Conservation (phyloP, 345 rosid genomes). For the Hibiscus syriacus region DNA sequence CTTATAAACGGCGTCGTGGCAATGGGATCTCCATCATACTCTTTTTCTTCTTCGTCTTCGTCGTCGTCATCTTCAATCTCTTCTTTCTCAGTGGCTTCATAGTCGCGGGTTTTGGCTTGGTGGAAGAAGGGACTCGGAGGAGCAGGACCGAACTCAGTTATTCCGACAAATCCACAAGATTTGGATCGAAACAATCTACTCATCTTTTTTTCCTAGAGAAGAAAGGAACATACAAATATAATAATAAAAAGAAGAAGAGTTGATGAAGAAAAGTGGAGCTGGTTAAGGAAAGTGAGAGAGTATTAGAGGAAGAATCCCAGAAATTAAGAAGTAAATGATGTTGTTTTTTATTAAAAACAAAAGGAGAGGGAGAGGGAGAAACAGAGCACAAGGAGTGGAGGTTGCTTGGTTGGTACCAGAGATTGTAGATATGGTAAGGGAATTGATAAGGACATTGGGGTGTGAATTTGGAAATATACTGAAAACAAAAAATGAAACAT, state of each 20-base stretch:
- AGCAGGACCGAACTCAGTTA: constrained; percentile 21
- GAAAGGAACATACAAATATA: not conserved
- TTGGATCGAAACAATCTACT: constrained; percentile 66
- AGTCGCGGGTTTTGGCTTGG: constrained; percentile 5
- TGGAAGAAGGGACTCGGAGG: constrained; percentile 27
- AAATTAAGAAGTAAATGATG: constrained; percentile 14
- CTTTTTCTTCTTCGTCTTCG: constrained; percentile 21
- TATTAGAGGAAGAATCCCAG: constrained; percentile 6
- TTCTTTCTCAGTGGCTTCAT: constrained; percentile 21
- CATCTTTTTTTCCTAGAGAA: no score
- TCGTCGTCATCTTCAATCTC: constrained; percentile 19
- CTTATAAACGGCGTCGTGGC: constrained; percentile 43
- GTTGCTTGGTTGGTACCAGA: constrained; percentile 18
- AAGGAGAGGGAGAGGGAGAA: no score
- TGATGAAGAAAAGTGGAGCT: not conserved
- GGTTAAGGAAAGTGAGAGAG: no score
- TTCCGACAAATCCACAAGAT: constrained; percentile 51
- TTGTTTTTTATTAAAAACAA: not conserved
- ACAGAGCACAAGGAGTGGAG: no score
- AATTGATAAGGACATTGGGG: constrained; percentile 19
- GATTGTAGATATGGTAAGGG: constrained; percentile 16
- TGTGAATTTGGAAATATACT: no score
- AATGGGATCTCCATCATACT: constrained; percentile 19
- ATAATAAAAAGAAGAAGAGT: not conserved
- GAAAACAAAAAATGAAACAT: no score